Evolutionary conservation across 2,329 filamentous ascomycete genomes (phyloP).

Genomic region (Apiospora marii): DNA sequence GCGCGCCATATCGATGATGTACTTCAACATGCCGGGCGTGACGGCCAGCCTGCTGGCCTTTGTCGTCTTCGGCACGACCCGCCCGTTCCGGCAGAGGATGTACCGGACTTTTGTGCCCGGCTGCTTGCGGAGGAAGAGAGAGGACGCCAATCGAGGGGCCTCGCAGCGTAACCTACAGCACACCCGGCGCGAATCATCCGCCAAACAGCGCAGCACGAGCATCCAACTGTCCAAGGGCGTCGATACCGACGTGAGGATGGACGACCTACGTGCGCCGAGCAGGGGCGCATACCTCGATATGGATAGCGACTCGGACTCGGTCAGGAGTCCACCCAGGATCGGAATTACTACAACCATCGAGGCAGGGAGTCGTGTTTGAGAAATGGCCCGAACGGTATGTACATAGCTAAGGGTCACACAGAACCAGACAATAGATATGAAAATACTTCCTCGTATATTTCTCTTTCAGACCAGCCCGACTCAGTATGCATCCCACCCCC

Average conservation of each 20-base stretch:
- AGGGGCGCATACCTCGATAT: background rate
- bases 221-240: slow-evolving; percentile 12
- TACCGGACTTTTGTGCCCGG: slow-evolving; percentile 34
- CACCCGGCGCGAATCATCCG: background rate
- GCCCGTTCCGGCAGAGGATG: slow-evolving; percentile 43
- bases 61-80: slow-evolving; percentile 51
- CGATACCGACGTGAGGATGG: background rate
- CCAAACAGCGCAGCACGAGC: slow-evolving; percentile 11
- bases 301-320: background rate
- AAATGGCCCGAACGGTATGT: background rate
- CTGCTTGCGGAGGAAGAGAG: slow-evolving; percentile 26
- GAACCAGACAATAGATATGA: background rate
- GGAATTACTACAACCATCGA: background rate
- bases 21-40: slow-evolving; percentile 49
- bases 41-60: slow-evolving; percentile 47
- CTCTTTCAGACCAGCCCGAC: too few relatives aligned
- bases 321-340: background rate
- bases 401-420: background rate
- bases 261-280: background rate
- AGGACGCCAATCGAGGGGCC: too few relatives aligned
- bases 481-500: background rate
- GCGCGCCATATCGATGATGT: slow-evolving; percentile 41
- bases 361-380: background rate
- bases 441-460: background rate
- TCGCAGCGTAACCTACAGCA: slow-evolving; percentile 22